Evolutionary conservation across 768 basidiomycete genomes (phyloP), one percentile per base, ranked within the genome.

Genomic region (Tephrocybe rancida): DNA sequence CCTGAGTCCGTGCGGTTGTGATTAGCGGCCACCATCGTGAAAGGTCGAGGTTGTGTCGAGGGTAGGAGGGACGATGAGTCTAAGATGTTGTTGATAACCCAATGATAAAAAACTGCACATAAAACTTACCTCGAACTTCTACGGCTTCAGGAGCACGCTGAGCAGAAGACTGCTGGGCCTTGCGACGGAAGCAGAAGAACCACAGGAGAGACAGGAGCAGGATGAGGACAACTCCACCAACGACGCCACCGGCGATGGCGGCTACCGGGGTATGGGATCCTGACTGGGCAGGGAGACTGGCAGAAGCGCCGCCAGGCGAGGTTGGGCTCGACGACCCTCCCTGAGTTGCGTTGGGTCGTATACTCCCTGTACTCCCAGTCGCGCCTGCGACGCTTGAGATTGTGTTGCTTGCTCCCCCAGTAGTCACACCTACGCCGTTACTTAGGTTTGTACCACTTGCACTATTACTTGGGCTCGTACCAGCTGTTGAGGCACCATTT

Each of bases 171-270:
- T 41, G n/a, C 18, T 41, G 44, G 7, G 11, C 32, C 19, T 41
- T 18, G 24, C 35, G 39, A 18, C 45, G 38, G 30, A 32, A 19
- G n/a, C n/a, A 19, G 18, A 53, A 19, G 16, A 54, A 41, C 29
- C 37, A 50, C 1, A 48, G 4, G 3, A 19, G 26, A 8, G 43
- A 16, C 25, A 48, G 16, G n/a, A 54, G 52, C 3, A 54, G 7
- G 29, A 54, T 22, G 9, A 54, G 22, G 29, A 24, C 35, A 19
- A 54, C 14, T 11, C 52, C 52, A 6, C 52, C 52, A 16, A 48
- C 39, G 6, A 41, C 37, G n/a, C 39, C 45, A 18, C 52, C 52
- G 14, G 32, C 46, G 18, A 54, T 54, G 9, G 38, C 46, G 35
- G 19, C 52, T 7, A 43, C 24, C 11, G 52, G 39, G 3, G 29